phyloP scores from a whole-genome alignment of 2,329 filamentous ascomycete genomes.

The Fusarium buxicola region DNA sequence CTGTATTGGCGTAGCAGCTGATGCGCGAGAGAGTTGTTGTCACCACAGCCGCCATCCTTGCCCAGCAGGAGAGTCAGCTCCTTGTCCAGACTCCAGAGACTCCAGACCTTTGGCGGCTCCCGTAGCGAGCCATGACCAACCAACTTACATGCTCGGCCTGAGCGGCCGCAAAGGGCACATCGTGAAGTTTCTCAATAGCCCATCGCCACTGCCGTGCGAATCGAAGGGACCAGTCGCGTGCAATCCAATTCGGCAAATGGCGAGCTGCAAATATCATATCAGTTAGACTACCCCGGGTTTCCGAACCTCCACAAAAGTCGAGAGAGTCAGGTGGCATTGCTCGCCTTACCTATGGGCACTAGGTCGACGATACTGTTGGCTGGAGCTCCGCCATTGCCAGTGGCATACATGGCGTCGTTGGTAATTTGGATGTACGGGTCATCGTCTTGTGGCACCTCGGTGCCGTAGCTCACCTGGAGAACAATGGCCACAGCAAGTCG shows the following conservation, averaged over 20 bases:
- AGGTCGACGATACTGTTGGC: conserved; percentile 57
- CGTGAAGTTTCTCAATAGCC: conserved; percentile 50
- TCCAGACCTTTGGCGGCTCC: too few relatives aligned
- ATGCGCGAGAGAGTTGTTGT: conserved; percentile 44
- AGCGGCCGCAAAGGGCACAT: conserved; percentile 48
- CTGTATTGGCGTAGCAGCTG: conserved; percentile 38
- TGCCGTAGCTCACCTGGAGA: conserved; percentile 49
- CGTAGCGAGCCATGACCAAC: neutral
- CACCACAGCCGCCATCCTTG: conserved; percentile 22
- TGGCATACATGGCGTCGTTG: conserved; percentile 48
- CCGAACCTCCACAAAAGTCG: neutral
- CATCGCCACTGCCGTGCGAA: conserved; percentile 51
- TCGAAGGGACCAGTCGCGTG: conserved; percentile 48
- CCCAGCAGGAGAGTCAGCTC: conserved; percentile 27
- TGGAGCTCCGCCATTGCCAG: conserved; percentile 48
- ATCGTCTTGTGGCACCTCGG: conserved; percentile 44
- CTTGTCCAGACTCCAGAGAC: too few relatives aligned
- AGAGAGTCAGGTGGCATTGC: neutral
- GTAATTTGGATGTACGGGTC: conserved; percentile 49
- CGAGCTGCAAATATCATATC: conserved; percentile 33
- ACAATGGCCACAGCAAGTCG: conserved; percentile 49
- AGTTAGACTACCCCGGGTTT: conserved; percentile 9
- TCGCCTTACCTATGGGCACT: conserved; percentile 52
- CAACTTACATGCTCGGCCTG: conserved; percentile 44
- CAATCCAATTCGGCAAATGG: conserved; percentile 46